These are phyloP conservation scores for Penicillium arizonense DNA, from an alignment of 495 filamentous ascomycete genomes.

Conservation along the genomic window DNA sequence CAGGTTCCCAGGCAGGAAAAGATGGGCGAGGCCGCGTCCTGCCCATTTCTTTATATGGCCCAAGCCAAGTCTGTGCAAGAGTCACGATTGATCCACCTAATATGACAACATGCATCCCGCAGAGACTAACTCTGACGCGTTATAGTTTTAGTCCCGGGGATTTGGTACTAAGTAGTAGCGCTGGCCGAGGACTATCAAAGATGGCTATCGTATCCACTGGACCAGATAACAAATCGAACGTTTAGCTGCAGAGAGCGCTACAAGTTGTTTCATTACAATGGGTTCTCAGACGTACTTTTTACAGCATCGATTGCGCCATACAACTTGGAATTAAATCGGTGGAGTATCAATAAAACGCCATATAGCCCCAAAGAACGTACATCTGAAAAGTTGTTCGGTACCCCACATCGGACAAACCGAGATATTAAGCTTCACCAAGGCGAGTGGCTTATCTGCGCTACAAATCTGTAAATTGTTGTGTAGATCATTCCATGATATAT, in stretches of 20 bases:
- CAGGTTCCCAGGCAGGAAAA: neutral
- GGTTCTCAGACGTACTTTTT: no score
- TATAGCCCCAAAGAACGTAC: no score
- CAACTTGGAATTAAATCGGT: no score
- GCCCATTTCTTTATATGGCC: neutral
- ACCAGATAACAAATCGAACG: neutral
- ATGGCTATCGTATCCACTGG: neutral
- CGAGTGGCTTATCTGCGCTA: no score
- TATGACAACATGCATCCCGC: neutral
- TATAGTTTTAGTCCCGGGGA: neutral
- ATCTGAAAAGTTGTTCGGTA: no score
- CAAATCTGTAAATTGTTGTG: no score
- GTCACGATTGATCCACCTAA: conserved; percentile 4
- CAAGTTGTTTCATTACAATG: no score
- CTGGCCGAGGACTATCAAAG: neutral
- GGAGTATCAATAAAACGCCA: no score
- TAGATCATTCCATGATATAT: neutral
- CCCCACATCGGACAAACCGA: no score
- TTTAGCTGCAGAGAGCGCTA: no score
- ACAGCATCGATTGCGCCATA: no score
- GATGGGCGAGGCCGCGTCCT: neutral
- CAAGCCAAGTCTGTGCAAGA: neutral
- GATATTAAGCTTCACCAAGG: no score
- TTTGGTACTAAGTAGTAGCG: neutral
- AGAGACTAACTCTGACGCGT: neutral